These are phyloP conservation scores for Mycosphaerella arachidis DNA, from an alignment of 2,329 filamentous ascomycete species.

Conservation along the genomic window DNA sequence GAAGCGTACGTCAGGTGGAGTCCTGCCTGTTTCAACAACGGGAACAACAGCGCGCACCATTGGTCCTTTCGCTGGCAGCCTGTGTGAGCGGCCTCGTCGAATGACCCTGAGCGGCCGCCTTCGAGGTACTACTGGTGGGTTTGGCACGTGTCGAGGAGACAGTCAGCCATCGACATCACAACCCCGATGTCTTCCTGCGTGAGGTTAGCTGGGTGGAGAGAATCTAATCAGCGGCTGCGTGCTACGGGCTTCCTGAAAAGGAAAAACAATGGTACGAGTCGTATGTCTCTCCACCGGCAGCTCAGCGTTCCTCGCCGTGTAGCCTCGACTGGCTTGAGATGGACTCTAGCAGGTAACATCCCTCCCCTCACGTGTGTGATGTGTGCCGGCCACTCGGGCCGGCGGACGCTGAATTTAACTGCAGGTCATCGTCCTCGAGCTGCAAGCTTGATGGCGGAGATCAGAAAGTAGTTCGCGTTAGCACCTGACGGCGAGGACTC, in stretches of 20 bases:
- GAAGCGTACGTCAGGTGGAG: neutral
- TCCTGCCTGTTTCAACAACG: neutral
- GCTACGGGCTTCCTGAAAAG: neutral
- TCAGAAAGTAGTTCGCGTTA: neutral
- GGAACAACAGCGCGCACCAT: neutral
- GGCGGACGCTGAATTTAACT: neutral
- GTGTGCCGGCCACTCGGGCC: neutral
- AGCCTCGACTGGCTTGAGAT: neutral
- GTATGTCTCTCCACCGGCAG: neutral
- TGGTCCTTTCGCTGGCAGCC: neutral
- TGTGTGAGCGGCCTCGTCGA: neutral
- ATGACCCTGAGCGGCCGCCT: neutral
- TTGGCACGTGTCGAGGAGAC: neutral
- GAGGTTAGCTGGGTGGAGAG: neutral
- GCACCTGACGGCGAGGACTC: no score
- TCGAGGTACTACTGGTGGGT: neutral
- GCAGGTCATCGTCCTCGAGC: neutral
- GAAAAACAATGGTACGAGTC: neutral
- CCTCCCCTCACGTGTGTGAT: neutral
- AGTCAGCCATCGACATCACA: neutral
- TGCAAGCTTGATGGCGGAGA: neutral
- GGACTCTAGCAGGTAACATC: neutral
- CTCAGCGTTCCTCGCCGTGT: neutral
- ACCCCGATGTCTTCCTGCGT: neutral
- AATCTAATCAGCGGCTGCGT: neutral